phyloP scores from a whole-genome alignment of 2,329 filamentous ascomycete species.

The Parasarocladium wereldwijsianum region DNA sequence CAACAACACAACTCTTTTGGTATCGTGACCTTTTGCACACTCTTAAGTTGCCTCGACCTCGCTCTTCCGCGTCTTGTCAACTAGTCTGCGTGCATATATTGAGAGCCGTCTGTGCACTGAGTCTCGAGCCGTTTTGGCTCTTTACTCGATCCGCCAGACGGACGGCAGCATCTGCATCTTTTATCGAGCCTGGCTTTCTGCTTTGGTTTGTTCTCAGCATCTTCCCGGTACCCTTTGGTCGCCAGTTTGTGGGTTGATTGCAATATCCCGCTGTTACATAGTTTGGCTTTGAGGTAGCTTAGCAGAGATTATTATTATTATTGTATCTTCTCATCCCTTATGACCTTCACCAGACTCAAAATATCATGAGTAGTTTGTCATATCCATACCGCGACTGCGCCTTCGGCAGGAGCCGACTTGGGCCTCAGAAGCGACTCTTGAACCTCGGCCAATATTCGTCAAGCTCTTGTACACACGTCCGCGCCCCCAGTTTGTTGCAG shows the following conservation, averaged over 20 bases:
- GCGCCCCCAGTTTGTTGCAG: slow-evolving; percentile 44
- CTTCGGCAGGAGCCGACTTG: no score
- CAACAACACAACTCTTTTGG: slow-evolving; percentile 3
- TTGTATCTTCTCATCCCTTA: no score
- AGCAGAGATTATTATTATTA: no score
- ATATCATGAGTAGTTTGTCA: no score
- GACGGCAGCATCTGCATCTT: slow-evolving; percentile 14
- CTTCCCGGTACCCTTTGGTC: slow-evolving; percentile 17
- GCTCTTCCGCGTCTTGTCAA: slow-evolving; percentile 71
- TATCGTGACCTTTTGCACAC: slow-evolving; percentile 47
- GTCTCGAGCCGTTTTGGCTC: slow-evolving; percentile 35
- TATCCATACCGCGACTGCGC: no score
- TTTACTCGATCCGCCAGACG: slow-evolving; percentile 12
- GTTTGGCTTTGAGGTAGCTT: no score
- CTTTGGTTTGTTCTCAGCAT: slow-evolving; percentile 16
- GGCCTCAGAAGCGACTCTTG: no score
- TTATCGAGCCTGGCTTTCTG: slow-evolving; percentile 13
- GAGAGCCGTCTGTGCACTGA: slow-evolving; percentile 30
- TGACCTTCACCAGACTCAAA: no score
- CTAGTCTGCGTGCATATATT: slow-evolving; percentile 94
- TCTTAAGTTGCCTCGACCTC: slow-evolving; percentile 88
- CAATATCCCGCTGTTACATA: no score
- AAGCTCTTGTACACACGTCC: slow-evolving; percentile 61
- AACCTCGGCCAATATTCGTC: slow-evolving; percentile 32
- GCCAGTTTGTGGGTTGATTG: slow-evolving; percentile 4